phyloP scores from a whole-genome alignment of 1,139 yeast genomes.

The Yamadazyma dushanensis region DNA sequence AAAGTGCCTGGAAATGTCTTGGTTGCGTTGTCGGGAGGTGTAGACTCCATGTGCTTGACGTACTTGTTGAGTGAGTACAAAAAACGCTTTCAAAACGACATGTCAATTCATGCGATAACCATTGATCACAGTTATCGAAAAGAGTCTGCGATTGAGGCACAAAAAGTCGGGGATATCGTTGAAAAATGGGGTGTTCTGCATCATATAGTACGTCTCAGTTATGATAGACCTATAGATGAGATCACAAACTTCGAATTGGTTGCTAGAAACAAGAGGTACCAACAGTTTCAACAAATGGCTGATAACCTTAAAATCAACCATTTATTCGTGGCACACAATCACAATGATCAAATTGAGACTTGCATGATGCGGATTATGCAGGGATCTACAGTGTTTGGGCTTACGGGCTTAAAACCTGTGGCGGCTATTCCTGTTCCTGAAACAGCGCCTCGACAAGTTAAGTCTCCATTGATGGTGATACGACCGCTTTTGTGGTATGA shows the following conservation, averaged over 20 bases:
- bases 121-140: constrained; percentile 57
- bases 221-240: constrained; percentile 23
- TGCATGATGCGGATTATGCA: constrained; percentile 54
- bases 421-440: constrained; percentile 29
- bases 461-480: constrained; percentile 23
- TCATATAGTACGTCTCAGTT: constrained; percentile 33
- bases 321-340: constrained; percentile 64
- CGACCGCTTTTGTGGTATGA: constrained; percentile 55
- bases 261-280: constrained; percentile 57
- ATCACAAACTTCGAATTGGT: constrained; percentile 52
- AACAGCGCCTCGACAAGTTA: constrained; percentile 15
- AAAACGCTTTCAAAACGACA: constrained; percentile 19
- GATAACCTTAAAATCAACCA: constrained; percentile 23
- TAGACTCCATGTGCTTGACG: constrained; percentile 72
- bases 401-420: constrained; percentile 38
- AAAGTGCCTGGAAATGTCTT: constrained; percentile 19
- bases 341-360: constrained; percentile 75
- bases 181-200: constrained; percentile 42
- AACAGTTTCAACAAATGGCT: constrained; percentile 39
- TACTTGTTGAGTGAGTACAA: constrained; percentile 40
- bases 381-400: constrained; percentile 61
- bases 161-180: constrained; percentile 33
- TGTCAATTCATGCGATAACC: constrained; percentile 50
- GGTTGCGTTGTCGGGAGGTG: constrained; percentile 78
- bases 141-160: constrained; percentile 51